Conservation (phyloP, 1,284 basidiomycete species). For the Amylostereum areolatum region DNA sequence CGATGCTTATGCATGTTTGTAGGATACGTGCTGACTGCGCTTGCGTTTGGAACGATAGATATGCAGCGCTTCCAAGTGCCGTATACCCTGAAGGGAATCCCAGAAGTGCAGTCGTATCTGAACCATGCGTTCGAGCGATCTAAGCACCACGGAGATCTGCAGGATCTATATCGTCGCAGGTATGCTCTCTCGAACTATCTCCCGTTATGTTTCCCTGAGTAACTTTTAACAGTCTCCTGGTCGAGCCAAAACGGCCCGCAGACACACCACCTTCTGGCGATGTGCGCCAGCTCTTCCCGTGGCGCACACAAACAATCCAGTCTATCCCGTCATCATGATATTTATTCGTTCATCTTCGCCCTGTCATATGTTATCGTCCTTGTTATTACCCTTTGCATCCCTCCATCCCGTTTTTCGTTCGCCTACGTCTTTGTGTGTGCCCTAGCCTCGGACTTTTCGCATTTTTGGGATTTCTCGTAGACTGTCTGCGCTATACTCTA, state of each 20-base stretch:
- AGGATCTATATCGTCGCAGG: slow-evolving; percentile 80
- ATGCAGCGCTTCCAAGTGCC: slow-evolving; percentile 92
- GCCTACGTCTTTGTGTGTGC: slow-evolving; percentile 22
- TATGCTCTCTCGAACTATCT: slow-evolving; percentile 25
- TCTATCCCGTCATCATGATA: slow-evolving; percentile 18
- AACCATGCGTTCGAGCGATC: slow-evolving; percentile 66
- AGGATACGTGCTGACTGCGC: background rate
- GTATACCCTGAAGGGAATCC: slow-evolving; percentile 77
- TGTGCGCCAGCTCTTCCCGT: slow-evolving; percentile 69
- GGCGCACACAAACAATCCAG: slow-evolving; percentile 48
- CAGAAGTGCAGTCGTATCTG: slow-evolving; percentile 80
- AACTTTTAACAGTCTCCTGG: slow-evolving; percentile 48
- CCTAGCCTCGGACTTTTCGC: slow-evolving; percentile 17
- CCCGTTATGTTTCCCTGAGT: slow-evolving; percentile 5
- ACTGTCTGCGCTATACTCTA: slow-evolving; percentile 8
- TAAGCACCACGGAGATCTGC: slow-evolving; percentile 66
- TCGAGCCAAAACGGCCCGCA: slow-evolving; percentile 74
- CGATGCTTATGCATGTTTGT: background rate
- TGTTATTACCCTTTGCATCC: slow-evolving; percentile 3
- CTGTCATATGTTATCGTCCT: background rate
- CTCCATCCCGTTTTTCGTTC: slow-evolving; percentile 13
- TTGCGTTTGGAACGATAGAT: slow-evolving; percentile 37
- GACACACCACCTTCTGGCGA: slow-evolving; percentile 62
- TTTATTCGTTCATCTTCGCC: background rate
- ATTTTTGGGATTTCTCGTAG: slow-evolving; percentile 15